Evolutionary conservation across 495 filamentous ascomycete genomes (phyloP).

Genomic region (Polyplosphaeria fusca): DNA sequence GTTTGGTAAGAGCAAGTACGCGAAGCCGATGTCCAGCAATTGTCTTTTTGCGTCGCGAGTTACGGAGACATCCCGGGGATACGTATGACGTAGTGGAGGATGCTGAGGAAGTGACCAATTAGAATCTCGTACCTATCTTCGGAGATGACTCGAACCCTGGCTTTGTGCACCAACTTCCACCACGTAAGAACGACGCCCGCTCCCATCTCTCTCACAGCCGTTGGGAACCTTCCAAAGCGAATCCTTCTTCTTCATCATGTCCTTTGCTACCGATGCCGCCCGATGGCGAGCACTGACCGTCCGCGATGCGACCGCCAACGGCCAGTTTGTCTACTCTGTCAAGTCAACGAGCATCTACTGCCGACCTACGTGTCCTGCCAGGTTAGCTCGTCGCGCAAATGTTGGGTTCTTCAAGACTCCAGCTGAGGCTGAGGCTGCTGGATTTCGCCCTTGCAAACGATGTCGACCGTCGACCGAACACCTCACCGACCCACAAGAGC

Average conservation of each 20-base stretch:
- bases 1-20: no score
- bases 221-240: no score
- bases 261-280: conserved; percentile 36
- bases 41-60: no score
- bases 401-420: conserved; percentile 57
- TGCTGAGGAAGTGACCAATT: conserved; percentile 27
- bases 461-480: conserved; percentile 53
- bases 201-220: neutral
- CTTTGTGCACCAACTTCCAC: neutral
- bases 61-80: no score
- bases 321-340: conserved; percentile 60
- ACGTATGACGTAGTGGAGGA: neutral
- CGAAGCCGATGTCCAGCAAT: no score
- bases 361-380: conserved; percentile 57
- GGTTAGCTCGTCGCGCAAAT: conserved; percentile 61
- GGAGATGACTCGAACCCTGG: no score
- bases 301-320: conserved; percentile 51
- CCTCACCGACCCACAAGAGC: conserved; percentile 45
- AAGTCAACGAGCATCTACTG: conserved; percentile 64
- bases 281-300: conserved; percentile 58
- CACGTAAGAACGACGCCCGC: neutral
- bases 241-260: no score
- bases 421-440: conserved; percentile 53
- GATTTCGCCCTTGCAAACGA: conserved; percentile 62
- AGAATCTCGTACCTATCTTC: no score